These are phyloP conservation scores for Blastomyces gilchristii DNA, from an alignment of 2,329 filamentous ascomycete genomes.

Conservation along the genomic window DNA sequence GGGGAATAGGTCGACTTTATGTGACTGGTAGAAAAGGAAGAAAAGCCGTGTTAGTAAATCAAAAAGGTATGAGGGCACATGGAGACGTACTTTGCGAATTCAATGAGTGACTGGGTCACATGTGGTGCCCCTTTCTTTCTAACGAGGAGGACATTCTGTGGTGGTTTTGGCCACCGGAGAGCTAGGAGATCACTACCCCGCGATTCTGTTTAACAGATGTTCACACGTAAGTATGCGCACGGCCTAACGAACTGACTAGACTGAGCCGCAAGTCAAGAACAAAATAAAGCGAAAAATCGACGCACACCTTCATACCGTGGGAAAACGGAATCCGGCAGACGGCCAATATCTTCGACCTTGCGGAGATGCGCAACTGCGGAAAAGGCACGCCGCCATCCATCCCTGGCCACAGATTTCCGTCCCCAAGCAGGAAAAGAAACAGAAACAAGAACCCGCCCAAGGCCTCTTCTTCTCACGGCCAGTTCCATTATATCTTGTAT, in stretches of 20 bases:
- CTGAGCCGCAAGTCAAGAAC: background rate
- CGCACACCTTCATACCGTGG: conserved; percentile 54
- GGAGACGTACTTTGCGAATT: conserved; percentile 43
- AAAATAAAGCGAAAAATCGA: conserved; percentile 9
- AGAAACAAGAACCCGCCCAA: background rate
- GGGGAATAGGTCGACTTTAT: conserved; percentile 69
- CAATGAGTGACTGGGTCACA: conserved; percentile 47
- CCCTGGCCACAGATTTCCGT: background rate
- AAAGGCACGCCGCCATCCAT: conserved; percentile 28
- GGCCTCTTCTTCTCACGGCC: conserved; percentile 1
- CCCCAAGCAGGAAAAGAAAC: background rate
- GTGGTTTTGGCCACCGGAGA: conserved; percentile 57
- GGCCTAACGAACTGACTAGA: background rate
- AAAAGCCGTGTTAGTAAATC: background rate
- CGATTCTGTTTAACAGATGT: conserved; percentile 38
- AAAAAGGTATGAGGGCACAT: background rate
- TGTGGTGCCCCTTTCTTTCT: conserved; percentile 52
- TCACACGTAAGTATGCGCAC: background rate
- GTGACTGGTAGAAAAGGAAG: conserved; percentile 46
- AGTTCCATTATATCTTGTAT: background rate
- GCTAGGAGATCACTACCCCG: conserved; percentile 51
- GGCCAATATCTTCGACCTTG: conserved; percentile 38
- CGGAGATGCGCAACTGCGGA: conserved; percentile 30
- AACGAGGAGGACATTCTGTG: conserved; percentile 57
- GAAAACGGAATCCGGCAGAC: conserved; percentile 43